phyloP scores from a whole-genome alignment of 2,329 filamentous ascomycete genomes.

The Scedosporium boydii region DNA sequence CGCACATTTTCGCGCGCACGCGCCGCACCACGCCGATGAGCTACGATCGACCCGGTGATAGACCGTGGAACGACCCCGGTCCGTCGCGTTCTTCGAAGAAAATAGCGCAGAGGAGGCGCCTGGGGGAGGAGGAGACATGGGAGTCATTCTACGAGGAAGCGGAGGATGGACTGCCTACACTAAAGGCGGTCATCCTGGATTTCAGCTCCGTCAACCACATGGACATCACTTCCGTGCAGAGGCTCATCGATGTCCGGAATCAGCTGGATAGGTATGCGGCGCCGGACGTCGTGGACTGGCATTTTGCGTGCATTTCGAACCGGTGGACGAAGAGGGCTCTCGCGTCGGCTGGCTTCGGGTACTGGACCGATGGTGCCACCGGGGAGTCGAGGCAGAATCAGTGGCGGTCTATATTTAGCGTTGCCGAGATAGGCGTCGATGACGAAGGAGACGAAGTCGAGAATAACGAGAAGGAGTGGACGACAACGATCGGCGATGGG shows the following conservation, averaged over 20 bases:
- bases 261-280: conserved; percentile 79
- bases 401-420: conserved; percentile 94
- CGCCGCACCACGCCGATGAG: conserved; percentile 63
- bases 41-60: conserved; percentile 60
- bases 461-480: conserved; percentile 37
- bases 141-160: no score
- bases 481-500: background rate
- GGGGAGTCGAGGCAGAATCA: conserved; percentile 45
- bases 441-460: conserved; percentile 56
- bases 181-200: conserved; percentile 88
- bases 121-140: conserved; percentile 31
- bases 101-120: conserved; percentile 4
- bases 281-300: conserved; percentile 84
- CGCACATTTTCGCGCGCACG: conserved; percentile 60
- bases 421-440: conserved; percentile 72
- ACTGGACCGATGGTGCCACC: conserved; percentile 16
- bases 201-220: conserved; percentile 92
- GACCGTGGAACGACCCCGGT: conserved; percentile 92
- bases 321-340: conserved; percentile 91
- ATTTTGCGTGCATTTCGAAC: conserved; percentile 89
- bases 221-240: conserved; percentile 85
- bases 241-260: conserved; percentile 88
- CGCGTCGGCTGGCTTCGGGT: conserved; percentile 79
- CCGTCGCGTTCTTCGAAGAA: conserved; percentile 39
- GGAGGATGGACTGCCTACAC: conserved; percentile 45